Evolutionary conservation across 768 basidiomycete species (phyloP), one percentile per base, ranked within the genome.

Genomic region (Trametes villosa): DNA sequence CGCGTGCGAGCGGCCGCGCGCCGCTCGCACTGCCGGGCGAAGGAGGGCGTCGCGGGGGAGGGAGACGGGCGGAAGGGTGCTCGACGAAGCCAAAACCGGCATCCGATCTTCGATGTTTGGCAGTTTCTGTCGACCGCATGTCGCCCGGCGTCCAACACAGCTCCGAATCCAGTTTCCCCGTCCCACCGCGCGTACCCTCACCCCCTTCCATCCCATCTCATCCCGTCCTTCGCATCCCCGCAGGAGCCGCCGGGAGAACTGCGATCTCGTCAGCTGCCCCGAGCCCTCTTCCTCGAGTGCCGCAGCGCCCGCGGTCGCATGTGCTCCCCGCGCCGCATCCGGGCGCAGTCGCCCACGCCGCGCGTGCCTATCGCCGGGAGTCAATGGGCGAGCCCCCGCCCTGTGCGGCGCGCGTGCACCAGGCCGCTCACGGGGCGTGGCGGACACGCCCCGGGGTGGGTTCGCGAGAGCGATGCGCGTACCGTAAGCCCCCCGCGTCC

Each of bases 111-210:
- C 51, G 59, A 53, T 41, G 51, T 60, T 60, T 60, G 59, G 59
- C 59, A 60, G 59, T 60, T 60, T 53, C 59, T 60, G 59, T 60
- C 59, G 59, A 48, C 52, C 51, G 52, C 52, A 47, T 53, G 59
- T 60, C 59, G 52, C 22, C 49, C 59, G 59, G 59, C 59, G 59
- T 60, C 52, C 59, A 40, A 29, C 31, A 29, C 13, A 26, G n/a
- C 40, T 26, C 41, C 27, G 29, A 31, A 48, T 41, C 13, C 9
- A 6, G 26, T 36, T 36, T 59, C 45, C 52, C 24, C 59, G 45
- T 27, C n/a, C n/a, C n/a, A n/a, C n/a, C n/a, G n/a, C n/a, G n/a
- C n/a, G n/a, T n/a, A n/a, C n/a, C n/a, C n/a, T n/a, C n/a, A n/a
- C n/a, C n/a, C n/a, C n/a, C n/a, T n/a, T n/a, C n/a, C n/a, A n/a